Conservation (phyloP, 2,329 filamentous ascomycete species). For the Pestalotiopsis sp. region DNA sequence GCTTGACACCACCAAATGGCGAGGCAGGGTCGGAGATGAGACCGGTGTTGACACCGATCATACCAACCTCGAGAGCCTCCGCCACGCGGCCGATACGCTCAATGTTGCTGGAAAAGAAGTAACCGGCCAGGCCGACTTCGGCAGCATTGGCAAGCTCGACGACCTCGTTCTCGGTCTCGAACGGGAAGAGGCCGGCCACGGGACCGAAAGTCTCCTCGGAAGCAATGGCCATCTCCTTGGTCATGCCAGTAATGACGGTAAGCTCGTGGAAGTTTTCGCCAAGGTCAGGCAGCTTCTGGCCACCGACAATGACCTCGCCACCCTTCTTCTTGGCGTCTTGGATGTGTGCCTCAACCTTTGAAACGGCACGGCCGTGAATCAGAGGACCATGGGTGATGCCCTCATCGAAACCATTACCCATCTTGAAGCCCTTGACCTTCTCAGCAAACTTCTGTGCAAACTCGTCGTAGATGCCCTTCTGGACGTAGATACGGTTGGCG, state of each 20-base stretch:
- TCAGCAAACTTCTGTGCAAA: conserved; percentile 70
- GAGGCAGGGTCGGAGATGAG: conserved; percentile 58
- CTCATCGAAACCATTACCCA: conserved; percentile 72
- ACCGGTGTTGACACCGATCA: conserved; percentile 84
- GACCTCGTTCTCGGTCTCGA: conserved; percentile 86
- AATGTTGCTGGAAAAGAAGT: conserved; percentile 78
- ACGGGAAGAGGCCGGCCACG: conserved; percentile 85
- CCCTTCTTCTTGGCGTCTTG: conserved; percentile 77
- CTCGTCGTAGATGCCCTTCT: conserved; percentile 73
- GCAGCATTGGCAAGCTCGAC: conserved; percentile 78
- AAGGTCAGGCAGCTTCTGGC: conserved; percentile 70
- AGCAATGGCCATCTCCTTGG: conserved; percentile 77
- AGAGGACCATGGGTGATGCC: conserved; percentile 77
- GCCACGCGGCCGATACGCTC: conserved; percentile 61
- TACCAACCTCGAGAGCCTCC: conserved; percentile 76
- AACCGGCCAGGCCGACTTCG: conserved; percentile 87
- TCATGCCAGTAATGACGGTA: conserved; percentile 88
- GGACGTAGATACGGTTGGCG: conserved; percentile 81
- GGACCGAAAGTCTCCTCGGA: conserved; percentile 95
- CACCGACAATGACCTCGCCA: conserved; percentile 72
- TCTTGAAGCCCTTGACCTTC: conserved; percentile 72
- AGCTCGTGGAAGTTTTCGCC: conserved; percentile 87
- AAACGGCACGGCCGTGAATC: conserved; percentile 80
- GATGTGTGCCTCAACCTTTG: conserved; percentile 79
- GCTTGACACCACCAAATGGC: conserved; percentile 79